These are phyloP conservation scores for Rosa rugosa DNA, from an alignment of 306 rosid species.

Conservation along the genomic window DNA sequence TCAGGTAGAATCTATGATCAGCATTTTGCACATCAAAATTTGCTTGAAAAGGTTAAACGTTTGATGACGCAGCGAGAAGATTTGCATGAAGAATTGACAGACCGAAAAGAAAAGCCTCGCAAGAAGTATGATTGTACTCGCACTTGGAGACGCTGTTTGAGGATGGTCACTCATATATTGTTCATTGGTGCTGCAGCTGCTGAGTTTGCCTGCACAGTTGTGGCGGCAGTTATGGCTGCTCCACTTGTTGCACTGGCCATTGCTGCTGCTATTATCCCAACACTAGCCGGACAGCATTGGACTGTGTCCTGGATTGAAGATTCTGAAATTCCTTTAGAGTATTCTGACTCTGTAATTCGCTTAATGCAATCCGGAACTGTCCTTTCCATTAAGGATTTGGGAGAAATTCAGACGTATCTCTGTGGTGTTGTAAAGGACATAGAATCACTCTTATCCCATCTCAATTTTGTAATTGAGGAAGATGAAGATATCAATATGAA, in stretches of 20 bases:
- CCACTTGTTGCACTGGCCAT: neutral
- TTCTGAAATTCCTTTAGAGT: neutral
- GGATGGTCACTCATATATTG: neutral
- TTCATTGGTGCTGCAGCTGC: neutral
- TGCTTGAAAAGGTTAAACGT: neutral
- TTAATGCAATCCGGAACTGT: neutral
- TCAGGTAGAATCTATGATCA: neutral
- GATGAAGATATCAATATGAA: neutral
- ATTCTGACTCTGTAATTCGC: neutral
- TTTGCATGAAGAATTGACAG: neutral
- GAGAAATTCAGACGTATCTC: neutral
- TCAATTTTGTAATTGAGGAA: neutral
- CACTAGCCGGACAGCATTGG: neutral
- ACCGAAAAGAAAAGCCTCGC: neutral
- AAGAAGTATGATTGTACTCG: neutral
- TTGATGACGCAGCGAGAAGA: neutral
- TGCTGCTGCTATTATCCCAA: neutral
- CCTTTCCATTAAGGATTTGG: neutral
- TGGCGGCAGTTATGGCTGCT: neutral
- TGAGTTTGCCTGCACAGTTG: neutral
- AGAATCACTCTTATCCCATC: neutral
- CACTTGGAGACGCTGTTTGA: neutral
- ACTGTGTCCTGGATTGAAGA: neutral
- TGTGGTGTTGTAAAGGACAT: neutral
- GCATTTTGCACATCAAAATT: neutral